Evolutionary conservation across 2,329 filamentous ascomycete species (phyloP).

Genomic region (Claviceps cyperi): DNA sequence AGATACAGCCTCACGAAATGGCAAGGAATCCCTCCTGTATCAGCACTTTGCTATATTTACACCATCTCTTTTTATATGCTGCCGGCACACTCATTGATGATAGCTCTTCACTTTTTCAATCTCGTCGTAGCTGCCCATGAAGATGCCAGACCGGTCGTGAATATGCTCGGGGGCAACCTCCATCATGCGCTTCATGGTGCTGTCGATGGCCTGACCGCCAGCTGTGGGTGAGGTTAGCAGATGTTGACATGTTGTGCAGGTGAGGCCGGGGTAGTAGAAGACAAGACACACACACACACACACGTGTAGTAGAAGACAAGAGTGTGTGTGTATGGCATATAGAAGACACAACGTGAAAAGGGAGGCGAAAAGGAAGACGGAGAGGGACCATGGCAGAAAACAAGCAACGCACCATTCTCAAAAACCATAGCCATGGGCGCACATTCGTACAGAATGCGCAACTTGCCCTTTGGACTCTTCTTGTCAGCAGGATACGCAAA

Average conservation of each 20-base stretch:
- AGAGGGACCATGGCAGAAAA: not conserved
- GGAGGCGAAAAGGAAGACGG: not conserved
- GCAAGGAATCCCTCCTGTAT: too few relatives aligned
- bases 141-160: slow-evolving; percentile 91
- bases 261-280: too few relatives aligned
- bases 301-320: too few relatives aligned
- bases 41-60: too few relatives aligned
- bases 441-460: slow-evolving; percentile 94
- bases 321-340: not conserved
- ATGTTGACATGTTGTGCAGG: not conserved
- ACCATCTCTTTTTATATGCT: not conserved
- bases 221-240: slow-evolving; percentile 33
- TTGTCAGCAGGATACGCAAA: slow-evolving; percentile 97
- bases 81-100: slow-evolving; percentile 35
- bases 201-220: slow-evolving; percentile 83
- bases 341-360: not conserved
- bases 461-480: slow-evolving; percentile 97
- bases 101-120: slow-evolving; percentile 86
- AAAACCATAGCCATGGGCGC: slow-evolving; percentile 96
- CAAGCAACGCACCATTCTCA: slow-evolving; percentile 64
- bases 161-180: slow-evolving; percentile 82
- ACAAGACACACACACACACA: too few relatives aligned
- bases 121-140: slow-evolving; percentile 88
- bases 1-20: too few relatives aligned
- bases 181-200: slow-evolving; percentile 81